Percentiles rank a stretch among this genome's conserved stretches.
Conservation (phyloP, 495 filamentous ascomycete species). For the Penicilliopsis zonata region DNA sequence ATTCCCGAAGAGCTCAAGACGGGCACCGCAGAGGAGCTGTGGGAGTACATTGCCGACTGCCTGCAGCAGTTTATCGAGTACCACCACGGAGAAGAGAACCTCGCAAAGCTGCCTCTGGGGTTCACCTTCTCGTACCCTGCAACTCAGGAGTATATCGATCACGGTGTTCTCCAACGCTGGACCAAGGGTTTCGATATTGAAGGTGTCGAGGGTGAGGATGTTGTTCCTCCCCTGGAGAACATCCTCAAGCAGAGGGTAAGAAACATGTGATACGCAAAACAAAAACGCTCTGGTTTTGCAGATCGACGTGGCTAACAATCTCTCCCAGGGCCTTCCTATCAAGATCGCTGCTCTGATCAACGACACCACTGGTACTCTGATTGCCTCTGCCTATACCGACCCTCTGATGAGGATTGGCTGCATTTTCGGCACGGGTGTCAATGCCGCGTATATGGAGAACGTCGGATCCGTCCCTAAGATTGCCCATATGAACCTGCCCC, state of each 20-base stretch:
- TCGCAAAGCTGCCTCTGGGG: slow-evolving; percentile 63
- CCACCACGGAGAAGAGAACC: slow-evolving; percentile 62
- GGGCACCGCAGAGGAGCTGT: slow-evolving; percentile 82
- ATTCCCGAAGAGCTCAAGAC: slow-evolving; percentile 94
- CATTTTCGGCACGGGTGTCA: slow-evolving; percentile 97
- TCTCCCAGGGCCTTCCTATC: slow-evolving; percentile 80
- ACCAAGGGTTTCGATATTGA: slow-evolving; percentile 98
- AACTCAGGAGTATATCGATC: slow-evolving; percentile 91
- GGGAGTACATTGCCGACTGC: slow-evolving; percentile 97
- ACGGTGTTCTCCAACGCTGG: slow-evolving; percentile 93
- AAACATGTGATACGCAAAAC: neutral
- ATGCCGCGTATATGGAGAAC: slow-evolving; percentile 96
- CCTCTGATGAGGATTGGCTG: slow-evolving; percentile 84
- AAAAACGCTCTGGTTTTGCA: neutral
- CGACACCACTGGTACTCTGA: slow-evolving; percentile 98
- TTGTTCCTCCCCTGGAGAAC: slow-evolving; percentile 84
- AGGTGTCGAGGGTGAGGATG: slow-evolving; percentile 89
- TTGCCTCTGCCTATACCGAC: slow-evolving; percentile 94
- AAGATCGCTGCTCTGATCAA: slow-evolving; percentile 91
- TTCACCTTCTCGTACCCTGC: slow-evolving; percentile 99
- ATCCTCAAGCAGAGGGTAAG: slow-evolving; percentile 62
- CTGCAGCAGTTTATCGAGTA: slow-evolving; percentile 90
- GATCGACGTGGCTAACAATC: neutral
- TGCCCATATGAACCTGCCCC: slow-evolving; percentile 82
- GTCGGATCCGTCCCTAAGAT: slow-evolving; percentile 87